phyloP scores from a whole-genome alignment of 2,329 filamentous ascomycete species.

The Talaromyces sp. region DNA sequence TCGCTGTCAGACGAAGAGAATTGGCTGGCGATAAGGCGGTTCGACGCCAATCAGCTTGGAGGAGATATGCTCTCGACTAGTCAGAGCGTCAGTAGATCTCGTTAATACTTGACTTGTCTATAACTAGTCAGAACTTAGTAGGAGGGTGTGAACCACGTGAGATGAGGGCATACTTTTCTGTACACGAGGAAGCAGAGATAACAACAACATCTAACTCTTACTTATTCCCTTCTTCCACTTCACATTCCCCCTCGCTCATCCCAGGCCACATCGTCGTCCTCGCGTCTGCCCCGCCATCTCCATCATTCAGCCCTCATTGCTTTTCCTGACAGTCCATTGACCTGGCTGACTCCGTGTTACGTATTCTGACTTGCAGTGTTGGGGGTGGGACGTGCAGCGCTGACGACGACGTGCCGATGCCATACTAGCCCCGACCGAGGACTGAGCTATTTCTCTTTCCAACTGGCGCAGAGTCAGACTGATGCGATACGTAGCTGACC shows the following conservation, averaged over 20 bases:
- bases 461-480: too few relatives aligned
- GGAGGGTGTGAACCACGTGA: background rate
- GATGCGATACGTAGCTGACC: background rate
- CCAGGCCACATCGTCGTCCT: background rate
- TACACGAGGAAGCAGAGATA: background rate
- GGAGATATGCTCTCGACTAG: background rate
- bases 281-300: background rate
- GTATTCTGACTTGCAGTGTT: background rate
- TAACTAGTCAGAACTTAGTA: too few relatives aligned
- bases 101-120: too few relatives aligned
- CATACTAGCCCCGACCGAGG: background rate
- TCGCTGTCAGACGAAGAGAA: constrained; percentile 1
- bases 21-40: constrained; percentile 2
- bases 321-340: background rate
- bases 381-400: constrained; percentile 2
- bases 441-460: background rate
- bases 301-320: background rate
- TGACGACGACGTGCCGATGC: background rate
- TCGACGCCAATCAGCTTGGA: background rate
- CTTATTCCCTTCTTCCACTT: background rate
- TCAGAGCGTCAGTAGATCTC: too few relatives aligned
- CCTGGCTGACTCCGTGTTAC: background rate
- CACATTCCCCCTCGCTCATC: background rate
- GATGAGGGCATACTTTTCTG: background rate
- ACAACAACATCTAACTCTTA: background rate